Base-by-base conservation (phyloP, 176 grass and related monocot species). In the Phoenix roebelenii region DNA sequence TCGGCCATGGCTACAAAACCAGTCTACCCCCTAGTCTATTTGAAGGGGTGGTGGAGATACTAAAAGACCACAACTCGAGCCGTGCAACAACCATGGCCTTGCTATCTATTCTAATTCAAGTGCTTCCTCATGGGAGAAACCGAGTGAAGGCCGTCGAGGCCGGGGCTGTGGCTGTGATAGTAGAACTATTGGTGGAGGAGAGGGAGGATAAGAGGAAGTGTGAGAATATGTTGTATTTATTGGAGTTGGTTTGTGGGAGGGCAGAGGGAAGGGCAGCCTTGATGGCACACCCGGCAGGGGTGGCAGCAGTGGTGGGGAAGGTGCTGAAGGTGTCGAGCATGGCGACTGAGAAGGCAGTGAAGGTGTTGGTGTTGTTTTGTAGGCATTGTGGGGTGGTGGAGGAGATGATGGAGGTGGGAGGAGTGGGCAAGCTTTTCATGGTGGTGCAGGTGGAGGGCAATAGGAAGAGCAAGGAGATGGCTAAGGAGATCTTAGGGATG, bases 161-260 rank as follows among this genome's bases (percentile, higher is more conserved):
- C 4, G 58, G 69, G 18, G 16, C 15, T 50, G 69, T 54, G 16
- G n/a, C 4, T 14, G 49, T 62, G 69, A 16, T 52, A 7, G 58
- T 72, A 19, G 69, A 72, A 26, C 50, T 72, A 15, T 25, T 72
- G 69, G 19, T 72, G 26, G 58, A 72, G 69, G 69, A 72, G 18
- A 35, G 25, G 17, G 57, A 9, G 22, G 69, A 62, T n/a, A 2
- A 18, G 18, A 52, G 69, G 7, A 72, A 62, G n/a, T 72, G 69
- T 24, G 69, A 72, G 50, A 24, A 25, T 12, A 54, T 72, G 58
- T 25, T 72, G 23, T 51, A 51, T 23, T 0, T 72, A 24, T n/a
- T 72, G 69, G 69, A 72, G 25, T 3, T 48, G 12, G 18, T 51
- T n/a, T 72, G 69, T 58, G 14, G 17, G 18, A 61, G 5, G 50